A percentile compares a stretch with the other conserved stretches of the same genome.
These are phyloP conservation scores for Aureobasidium sp. DNA, from an alignment of 2,329 filamentous ascomycete species.

Conservation along the genomic window DNA sequence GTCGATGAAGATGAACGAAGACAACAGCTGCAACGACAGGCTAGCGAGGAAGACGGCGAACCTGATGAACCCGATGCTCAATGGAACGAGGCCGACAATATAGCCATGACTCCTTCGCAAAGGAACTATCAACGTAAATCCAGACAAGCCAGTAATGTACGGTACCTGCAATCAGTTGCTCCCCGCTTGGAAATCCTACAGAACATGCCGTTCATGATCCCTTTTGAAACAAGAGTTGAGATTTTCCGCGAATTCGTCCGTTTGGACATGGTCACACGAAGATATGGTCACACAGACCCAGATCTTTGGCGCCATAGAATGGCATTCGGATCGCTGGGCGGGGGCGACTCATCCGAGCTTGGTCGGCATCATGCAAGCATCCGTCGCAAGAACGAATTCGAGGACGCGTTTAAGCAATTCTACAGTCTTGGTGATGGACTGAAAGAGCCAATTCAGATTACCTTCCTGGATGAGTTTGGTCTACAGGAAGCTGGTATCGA, in stretches of 20 bases:
- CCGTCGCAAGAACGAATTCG: slow-evolving; percentile 67
- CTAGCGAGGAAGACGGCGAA: slow-evolving; percentile 43
- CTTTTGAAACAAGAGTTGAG: slow-evolving; percentile 81
- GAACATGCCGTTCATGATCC: slow-evolving; percentile 96
- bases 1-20: slow-evolving; percentile 77
- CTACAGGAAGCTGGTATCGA: slow-evolving; percentile 88
- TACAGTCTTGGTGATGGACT: slow-evolving; percentile 71
- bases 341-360: slow-evolving; percentile 28
- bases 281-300: slow-evolving; percentile 60
- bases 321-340: slow-evolving; percentile 17
- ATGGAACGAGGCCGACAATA: slow-evolving; percentile 25
- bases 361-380: slow-evolving; percentile 66
- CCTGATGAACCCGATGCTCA: slow-evolving; percentile 25
- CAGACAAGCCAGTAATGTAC: slow-evolving; percentile 57
- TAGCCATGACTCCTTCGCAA: not conserved
- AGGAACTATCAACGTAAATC: slow-evolving; percentile 45
- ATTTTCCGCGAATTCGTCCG: slow-evolving; percentile 91
- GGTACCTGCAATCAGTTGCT: slow-evolving; percentile 68
- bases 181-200: slow-evolving; percentile 84
- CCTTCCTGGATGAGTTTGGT: slow-evolving; percentile 87
- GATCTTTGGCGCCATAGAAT: slow-evolving; percentile 60
- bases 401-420: slow-evolving; percentile 78
- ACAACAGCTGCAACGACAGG: slow-evolving; percentile 57
- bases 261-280: slow-evolving; percentile 64
- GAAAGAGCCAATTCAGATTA: slow-evolving; percentile 94